Base-by-base conservation (phyloP, 805 yeast genomes). In the Cyberlindnera saturnus region DNA sequence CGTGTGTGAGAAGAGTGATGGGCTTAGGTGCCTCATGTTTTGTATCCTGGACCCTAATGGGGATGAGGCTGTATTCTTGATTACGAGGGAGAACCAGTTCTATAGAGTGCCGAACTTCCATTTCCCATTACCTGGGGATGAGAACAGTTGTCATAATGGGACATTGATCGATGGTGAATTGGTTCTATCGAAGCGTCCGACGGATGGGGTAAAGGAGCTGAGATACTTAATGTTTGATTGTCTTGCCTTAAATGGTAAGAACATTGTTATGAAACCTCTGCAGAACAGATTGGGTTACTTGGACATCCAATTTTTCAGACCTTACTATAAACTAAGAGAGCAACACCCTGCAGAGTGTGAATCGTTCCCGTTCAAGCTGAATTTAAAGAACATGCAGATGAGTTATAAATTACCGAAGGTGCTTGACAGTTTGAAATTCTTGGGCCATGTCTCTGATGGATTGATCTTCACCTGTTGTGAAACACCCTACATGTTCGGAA, bases 1-100 rank as follows among this genome's bases (percentile, higher is more conserved):
- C 52, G 99, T 93, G 0, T 95, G 99, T 66, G 99, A 93, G 57
- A 93, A 93, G 61, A 79, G 93, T 0, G 99, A 93, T 64, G 99
- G 99, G 0, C 67, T 91, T 39, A 70, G 99, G 41, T 88, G 95
- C 45, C 67, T 93, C 42, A 70, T 93, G 71, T 73, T 84, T 41
- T 64, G 85, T 26, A 65, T 76, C 7, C 66, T 77, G 50, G 83
- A 82, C 43, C 82, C 84, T 13, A 77, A 80, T 6, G 81, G 79
- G 26, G 91, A 87, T 38, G 98, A 93, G 61, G 91, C 95, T 4
- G 86, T 88, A 7, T 93, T 89, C 56, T 68, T 93, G 51, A 83
- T 93, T 33, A 91, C 95, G 28, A 73, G 99, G 57, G 91, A 84
- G 50, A 86, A 88, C 57, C 95, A 90, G 49, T 93, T 83, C 61